Conservation (phyloP, 345 rosid species). For the Rhizophora apiculata region DNA sequence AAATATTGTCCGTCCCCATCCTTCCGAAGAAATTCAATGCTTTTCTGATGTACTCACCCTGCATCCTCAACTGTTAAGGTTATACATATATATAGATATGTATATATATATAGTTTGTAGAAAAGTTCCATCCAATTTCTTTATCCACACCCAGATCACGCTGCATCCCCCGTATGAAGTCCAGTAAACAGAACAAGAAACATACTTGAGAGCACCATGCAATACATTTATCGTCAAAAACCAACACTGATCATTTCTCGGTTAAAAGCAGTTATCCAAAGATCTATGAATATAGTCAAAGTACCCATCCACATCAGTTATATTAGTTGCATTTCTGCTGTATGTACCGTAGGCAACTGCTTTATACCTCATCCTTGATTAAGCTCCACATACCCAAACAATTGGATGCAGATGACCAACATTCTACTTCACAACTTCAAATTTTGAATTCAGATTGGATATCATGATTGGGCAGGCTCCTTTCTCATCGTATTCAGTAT, state of each 20-base stretch:
- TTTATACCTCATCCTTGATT: conserved; percentile 20
- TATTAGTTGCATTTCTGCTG: conserved; percentile 5
- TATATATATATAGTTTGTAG: too few relatives aligned
- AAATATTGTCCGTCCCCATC: too few relatives aligned
- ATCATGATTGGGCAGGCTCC: conserved; percentile 86
- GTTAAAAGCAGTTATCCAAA: conserved; percentile 1
- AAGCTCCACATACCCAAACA: conserved; percentile 23
- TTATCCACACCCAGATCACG: background rate
- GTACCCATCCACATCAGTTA: background rate
- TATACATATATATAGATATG: too few relatives aligned
- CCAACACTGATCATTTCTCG: background rate
- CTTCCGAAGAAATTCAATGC: too few relatives aligned
- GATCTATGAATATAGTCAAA: conserved; percentile 7
- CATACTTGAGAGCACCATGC: background rate
- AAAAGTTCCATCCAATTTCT: too few relatives aligned
- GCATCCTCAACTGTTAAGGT: too few relatives aligned
- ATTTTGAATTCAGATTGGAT: conserved; percentile 64
- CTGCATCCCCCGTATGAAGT: background rate
- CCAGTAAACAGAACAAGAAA: background rate
- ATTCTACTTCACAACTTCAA: conserved; percentile 57
- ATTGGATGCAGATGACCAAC: conserved; percentile 1
- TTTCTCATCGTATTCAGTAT: conserved; percentile 75
- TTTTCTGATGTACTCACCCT: too few relatives aligned
- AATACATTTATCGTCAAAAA: background rate
- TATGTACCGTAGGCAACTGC: conserved; percentile 4